Base-by-base conservation (phyloP, 495 filamentous ascomycete species). In the Neurospora terricola region DNA sequence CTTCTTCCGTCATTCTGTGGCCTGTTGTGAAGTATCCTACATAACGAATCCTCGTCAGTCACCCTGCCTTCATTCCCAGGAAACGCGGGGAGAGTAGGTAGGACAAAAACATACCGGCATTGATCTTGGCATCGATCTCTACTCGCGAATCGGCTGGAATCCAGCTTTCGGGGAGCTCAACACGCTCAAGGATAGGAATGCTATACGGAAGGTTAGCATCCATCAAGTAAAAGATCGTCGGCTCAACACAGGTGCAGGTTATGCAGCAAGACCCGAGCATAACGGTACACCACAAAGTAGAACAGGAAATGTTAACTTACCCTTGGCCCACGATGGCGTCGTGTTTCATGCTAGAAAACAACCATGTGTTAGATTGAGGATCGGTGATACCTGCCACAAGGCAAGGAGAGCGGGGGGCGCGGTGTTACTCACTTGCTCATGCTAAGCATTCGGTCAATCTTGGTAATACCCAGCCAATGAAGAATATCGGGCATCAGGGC, bases 401-500 rank as follows among this genome's bases (percentile, higher is more conserved):
- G 38, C 39, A 23, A 18, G 21, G 21, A 39, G 23, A 37, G 40
- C 70, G 18, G 30, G 38, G 23, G 14, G 14, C 21, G 18, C 37
- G 71, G 74, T 70, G 59, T 34, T 42, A 87, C 90, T 86, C 78
- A 93, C 91, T 98, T 96, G 79, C 92, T 96, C 96, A 99, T 98
- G 82, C 93, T 96, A 69, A 99, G 87, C 96, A 99, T 98, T 54
- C 94, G 88, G 82, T 98, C 96, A 80, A 99, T 98, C 87, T 98
- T 98, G 83, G 91, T 96, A 78, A 99, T 97, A 73, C 96, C 96
- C 21, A 99, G 88, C 96, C 96, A 99, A 82, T 99, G 96, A 62
- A 99, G 88, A 76, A 98, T 95, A 79, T 97, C 94, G 40, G 96
- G 96, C 96, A 99, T 99, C 72, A 99, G 85, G n/a, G 95, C 94